Percentiles rank a stretch among this genome's conserved stretches.
phyloP scores from a whole-genome alignment of 73 alveolate species.

The Paraurostyla sp. region DNA sequence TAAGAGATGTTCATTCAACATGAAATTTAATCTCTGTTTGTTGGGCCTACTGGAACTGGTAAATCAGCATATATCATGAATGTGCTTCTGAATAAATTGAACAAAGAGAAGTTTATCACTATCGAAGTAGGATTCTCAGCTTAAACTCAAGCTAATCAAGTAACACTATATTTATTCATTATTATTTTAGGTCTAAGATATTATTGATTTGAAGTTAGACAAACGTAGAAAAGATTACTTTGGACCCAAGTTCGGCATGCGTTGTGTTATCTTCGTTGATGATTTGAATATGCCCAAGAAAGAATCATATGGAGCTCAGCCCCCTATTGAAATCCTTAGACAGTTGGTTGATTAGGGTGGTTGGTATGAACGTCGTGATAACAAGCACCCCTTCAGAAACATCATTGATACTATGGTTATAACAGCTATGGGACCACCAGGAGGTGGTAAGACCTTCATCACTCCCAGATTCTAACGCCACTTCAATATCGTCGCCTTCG shows the following conservation, averaged over 20 bases:
- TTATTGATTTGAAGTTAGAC: constrained; percentile 95
- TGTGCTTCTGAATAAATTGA: constrained; percentile 87
- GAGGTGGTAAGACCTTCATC: constrained; percentile 99
- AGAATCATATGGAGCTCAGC: constrained; percentile 99
- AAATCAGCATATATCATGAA: constrained; percentile 96
- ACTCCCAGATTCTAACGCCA: constrained; percentile 98
- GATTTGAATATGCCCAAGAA: constrained; percentile 99
- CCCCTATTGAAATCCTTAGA: constrained; percentile 99
- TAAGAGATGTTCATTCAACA: constrained; percentile 89
- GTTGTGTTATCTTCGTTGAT: constrained; percentile 96
- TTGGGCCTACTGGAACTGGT: constrained; percentile 99
- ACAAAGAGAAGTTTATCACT: constrained; percentile 94
- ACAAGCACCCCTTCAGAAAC: constrained; percentile 96
- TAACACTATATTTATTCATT: constrained; percentile 76
- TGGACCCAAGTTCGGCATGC: constrained; percentile 95
- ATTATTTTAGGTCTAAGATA: too few species aligned
- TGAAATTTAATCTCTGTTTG: constrained; percentile 93
- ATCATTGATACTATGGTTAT: constrained; percentile 95
- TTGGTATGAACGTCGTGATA: constrained; percentile 99
- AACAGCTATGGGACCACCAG: constrained; percentile 99
- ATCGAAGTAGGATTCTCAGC: constrained; percentile 99
- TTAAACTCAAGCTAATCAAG: constrained; percentile 94
- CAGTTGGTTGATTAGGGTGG: constrained; percentile 99
- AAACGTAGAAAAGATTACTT: constrained; percentile 85
- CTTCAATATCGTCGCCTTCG: constrained; percentile 93